Conservation (phyloP, 148 eudicot genomes). For the Silene uniflora region DNA sequence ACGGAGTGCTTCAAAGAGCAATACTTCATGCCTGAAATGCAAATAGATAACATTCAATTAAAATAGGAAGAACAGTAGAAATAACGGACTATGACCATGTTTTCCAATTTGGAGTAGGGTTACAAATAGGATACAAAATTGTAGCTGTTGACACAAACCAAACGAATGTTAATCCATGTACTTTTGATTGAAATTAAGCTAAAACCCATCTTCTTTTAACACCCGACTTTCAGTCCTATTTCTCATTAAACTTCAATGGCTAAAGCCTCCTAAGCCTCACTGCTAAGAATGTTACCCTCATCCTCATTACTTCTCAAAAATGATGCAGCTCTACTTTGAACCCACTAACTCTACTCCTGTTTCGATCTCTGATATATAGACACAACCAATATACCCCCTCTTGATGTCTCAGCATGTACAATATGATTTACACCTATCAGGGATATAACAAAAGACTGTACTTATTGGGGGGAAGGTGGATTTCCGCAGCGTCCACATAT, state of each 20-base stretch:
- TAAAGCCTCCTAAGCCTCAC: not conserved
- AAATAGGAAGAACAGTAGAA: constrained; percentile 3
- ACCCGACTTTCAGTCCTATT: not conserved
- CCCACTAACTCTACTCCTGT: not conserved
- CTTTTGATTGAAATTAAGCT: not conserved
- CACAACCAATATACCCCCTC: not conserved
- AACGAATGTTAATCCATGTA: not conserved
- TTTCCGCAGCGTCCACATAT: no score
- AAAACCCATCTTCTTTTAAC: not conserved
- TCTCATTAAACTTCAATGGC: not conserved
- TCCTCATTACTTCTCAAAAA: no score
- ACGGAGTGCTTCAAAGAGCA: constrained; percentile 81
- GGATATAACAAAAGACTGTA: not conserved
- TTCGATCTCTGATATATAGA: not conserved
- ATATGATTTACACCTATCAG: not conserved
- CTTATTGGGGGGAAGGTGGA: not conserved
- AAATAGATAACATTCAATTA: not conserved
- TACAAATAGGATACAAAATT: not conserved
- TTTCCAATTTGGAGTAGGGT: not conserved
- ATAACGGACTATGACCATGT: not conserved
- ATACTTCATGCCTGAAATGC: constrained; percentile 60
- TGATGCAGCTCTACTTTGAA: not conserved
- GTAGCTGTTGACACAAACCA: not conserved
- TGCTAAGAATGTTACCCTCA: not conserved
- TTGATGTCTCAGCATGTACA: not conserved